Percentiles rank a stretch among this genome's conserved stretches.
These are phyloP conservation scores for Rosa persica DNA, from an alignment of 306 rosid species.

Conservation along the genomic window DNA sequence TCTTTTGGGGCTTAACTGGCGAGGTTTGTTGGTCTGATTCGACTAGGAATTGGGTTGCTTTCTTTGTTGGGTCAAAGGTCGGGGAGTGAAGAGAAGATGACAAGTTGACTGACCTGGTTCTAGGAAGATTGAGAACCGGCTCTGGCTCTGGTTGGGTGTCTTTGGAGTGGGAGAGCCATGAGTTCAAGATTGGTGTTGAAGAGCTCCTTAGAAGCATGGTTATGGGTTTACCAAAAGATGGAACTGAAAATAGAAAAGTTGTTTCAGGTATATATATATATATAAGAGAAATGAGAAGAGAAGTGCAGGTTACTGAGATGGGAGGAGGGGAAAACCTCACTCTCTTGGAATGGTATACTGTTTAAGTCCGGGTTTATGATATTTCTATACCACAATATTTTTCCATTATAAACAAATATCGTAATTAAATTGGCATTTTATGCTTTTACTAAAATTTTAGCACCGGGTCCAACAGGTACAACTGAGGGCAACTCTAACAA, in stretches of 20 bases:
- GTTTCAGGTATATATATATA: not conserved
- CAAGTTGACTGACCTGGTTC: constrained; percentile 42
- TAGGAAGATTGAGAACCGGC: constrained; percentile 37
- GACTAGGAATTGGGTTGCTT: constrained; percentile 18
- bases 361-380: not conserved
- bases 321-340: constrained; percentile 2
- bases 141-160: constrained; percentile 44
- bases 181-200: constrained; percentile 57
- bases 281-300: not conserved
- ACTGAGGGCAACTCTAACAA: no score
- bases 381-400: not conserved
- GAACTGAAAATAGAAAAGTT: not conserved
- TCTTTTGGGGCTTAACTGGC: constrained; percentile 29
- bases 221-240: not conserved
- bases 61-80: constrained; percentile 17
- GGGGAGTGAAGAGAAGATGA: constrained; percentile 7
- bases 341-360: not conserved
- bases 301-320: not conserved
- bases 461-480: no score
- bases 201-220: constrained; percentile 72
- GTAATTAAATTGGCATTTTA: no score
- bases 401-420: no score
- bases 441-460: no score
- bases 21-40: constrained; percentile 37
- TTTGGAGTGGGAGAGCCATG: constrained; percentile 46